Evolutionary conservation across 1,284 basidiomycete species (phyloP).

Genomic region (Cutaneotrichosporon sp.): DNA sequence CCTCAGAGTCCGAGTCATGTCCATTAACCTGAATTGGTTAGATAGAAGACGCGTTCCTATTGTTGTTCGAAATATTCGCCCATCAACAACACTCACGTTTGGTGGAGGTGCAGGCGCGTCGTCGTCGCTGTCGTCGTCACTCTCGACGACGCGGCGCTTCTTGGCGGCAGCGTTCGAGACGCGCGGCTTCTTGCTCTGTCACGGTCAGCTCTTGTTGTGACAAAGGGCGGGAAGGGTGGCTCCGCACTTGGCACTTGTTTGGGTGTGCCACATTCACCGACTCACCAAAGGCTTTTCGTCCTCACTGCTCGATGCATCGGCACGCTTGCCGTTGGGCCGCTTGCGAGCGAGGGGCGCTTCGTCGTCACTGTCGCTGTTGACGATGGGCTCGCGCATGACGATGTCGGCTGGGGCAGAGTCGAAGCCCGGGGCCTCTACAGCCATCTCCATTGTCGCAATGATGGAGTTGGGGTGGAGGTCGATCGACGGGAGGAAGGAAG

Average conservation of each 20-base stretch:
- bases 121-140: constrained; percentile 31
- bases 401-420: constrained; percentile 16
- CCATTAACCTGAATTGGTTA: constrained; percentile 10
- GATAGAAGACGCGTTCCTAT: constrained; percentile 6
- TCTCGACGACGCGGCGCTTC: constrained; percentile 45
- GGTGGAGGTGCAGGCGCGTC: constrained; percentile 26
- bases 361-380: constrained; percentile 17
- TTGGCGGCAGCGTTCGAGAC: constrained; percentile 25
- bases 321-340: constrained; percentile 37
- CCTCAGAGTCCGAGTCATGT: constrained; percentile 52
- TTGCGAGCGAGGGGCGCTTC: constrained; percentile 21
- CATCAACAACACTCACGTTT: constrained; percentile 22
- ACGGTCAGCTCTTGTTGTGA: neutral
- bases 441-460: constrained; percentile 7
- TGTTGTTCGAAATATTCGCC: constrained; percentile 8
- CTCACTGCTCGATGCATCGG: constrained; percentile 32
- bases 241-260: constrained; percentile 1
- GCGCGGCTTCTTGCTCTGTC: constrained; percentile 35
- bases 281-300: constrained; percentile 52
- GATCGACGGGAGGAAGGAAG: neutral
- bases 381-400: constrained; percentile 20
- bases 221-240: neutral
- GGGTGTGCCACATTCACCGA: constrained; percentile 9
- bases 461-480: constrained; percentile 1
- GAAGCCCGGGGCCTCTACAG: constrained; percentile 19